Base-by-base conservation (phyloP, 495 filamentous ascomycete species). In the Daldinia grandis region DNA sequence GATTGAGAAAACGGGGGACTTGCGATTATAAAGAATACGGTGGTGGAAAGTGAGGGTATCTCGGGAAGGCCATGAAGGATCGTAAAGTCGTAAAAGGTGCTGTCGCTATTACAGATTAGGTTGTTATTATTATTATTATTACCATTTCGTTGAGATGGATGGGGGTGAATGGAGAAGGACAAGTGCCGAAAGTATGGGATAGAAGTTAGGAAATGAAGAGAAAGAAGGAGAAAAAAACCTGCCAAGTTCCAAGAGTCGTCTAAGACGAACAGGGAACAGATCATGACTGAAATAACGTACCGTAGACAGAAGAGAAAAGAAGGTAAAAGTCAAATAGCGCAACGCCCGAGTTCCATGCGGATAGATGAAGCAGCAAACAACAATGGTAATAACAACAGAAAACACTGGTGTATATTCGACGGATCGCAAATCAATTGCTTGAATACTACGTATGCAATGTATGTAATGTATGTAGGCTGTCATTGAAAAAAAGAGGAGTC, bases 21-120 rank as follows among this genome's bases (percentile, higher is more conserved):
- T 77, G 65, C 59, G 54, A 69, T 64, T 66, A 74, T 19, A 66
- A 63, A 35, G 5, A 55, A 33, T 70, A 66, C 5, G 19, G 64
- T 50, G 31, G 21, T 40, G 55, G 61, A 64, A 72, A 64, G 35
- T 17, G 58, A 65, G 70, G 78, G 77, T 78, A 77, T 80, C 74
- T 80, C 74, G 38, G 70, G 72, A 73, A 62, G 64, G 78, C 74
- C 80, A 81, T 83, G 35, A 71, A 76, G 64, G 68, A 62, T 76
- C 70, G 76, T 77, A 55, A 72, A 54, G 69, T 78, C 74, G 70
- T 75, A 38, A 77, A 44, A 58, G 37, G 17, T 31, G 64, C 50
- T 65, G 56, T 28, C 47, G 58, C 49, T 53, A 44, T 42, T 59
- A 49, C 35, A 65, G 2, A 21, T 62, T 49, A 72, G 69, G 42